Evolutionary conservation across 352 stramenopile species (phyloP), one percentile per base, ranked within the genome.

Genomic region (Phytophthora sansomeana): DNA sequence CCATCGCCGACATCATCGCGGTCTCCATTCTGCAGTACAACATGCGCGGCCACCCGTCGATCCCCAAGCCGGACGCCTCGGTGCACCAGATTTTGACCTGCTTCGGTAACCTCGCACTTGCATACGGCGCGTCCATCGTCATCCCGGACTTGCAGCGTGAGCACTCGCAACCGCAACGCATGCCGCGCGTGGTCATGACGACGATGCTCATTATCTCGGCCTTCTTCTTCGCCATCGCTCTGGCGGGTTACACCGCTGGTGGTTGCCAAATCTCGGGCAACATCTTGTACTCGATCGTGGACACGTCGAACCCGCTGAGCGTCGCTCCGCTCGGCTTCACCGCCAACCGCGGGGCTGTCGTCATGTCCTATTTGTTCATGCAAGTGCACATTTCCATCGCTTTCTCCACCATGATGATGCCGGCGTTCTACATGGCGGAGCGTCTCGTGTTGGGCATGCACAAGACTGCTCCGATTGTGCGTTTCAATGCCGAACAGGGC

Each of bases 331-430:
- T 89, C 4, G 81, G 81, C 17, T 89, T 90, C 53, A 48, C 26
- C 5, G n/a, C 70, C n/a, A 68, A 74, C 72, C 48, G 69, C 21
- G 78, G 70, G 26, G 66, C 62, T 19, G 71, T 78, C 7, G 66
- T 82, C 29, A 65, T 83, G 57, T 71, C 74, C 7, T 89, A 80
- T 46, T 54, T 80, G 6, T 81, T 69, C 49, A 85, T 82, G 73
- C 73, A 80, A 24, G 51, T 77, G 28, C 68, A 80, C 55, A 74
- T 77, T 52, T 77, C 72, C 33, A 76, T 78, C 61, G 77, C 72
- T n/a, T 80, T 83, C 60, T 67, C 69, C 1, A 78, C 84, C 2
- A 67, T 89, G 29, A 60, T 85, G 48, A 67, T 75, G 43, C 81
- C 79, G 26, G 66, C 75, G 2, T 81, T 88, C 46, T 90, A 75